phyloP scores from a whole-genome alignment of 352 stramenopile species.

The Phytophthora fragariae region DNA sequence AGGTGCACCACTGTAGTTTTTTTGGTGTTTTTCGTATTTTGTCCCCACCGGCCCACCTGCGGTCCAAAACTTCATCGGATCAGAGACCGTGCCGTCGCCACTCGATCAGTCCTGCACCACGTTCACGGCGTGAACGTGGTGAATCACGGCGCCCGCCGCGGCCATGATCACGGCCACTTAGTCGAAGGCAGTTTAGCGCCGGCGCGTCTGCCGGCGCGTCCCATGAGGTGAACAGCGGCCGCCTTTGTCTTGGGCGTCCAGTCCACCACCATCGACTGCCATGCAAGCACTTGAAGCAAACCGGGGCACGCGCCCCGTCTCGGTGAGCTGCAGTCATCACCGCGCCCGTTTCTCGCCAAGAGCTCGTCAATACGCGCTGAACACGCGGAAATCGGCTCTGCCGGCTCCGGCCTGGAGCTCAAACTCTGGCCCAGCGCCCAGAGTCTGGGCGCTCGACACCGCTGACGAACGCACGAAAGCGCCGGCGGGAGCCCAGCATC shows the following conservation, averaged over 20 bases:
- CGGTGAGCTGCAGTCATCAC: conserved; percentile 35
- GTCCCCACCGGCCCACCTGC: too few species aligned
- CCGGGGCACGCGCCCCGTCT: conserved; percentile 25
- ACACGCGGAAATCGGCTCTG: conserved; percentile 32
- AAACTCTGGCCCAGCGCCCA: conserved; percentile 1
- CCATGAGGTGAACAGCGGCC: too few species aligned
- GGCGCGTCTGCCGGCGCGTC: conserved; percentile 13
- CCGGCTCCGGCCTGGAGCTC: conserved; percentile 19
- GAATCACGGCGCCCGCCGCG: background rate
- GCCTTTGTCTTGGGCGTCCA: too few species aligned
- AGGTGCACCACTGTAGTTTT: too few species aligned
- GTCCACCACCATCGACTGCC: conserved; percentile 16
- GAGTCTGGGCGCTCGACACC: conserved; percentile 7
- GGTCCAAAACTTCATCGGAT: background rate
- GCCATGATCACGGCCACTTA: conserved; percentile 22
- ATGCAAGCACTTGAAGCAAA: conserved; percentile 35
- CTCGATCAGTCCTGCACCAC: conserved; percentile 33
- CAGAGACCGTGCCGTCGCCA: conserved; percentile 31
- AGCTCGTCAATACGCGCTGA: conserved; percentile 32
- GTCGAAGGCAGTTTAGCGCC: background rate
- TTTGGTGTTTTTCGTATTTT: too few species aligned
- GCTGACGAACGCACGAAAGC: conserved; percentile 27
- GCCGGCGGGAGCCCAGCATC: conserved; percentile 20
- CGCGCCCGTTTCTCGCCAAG: conserved; percentile 17
- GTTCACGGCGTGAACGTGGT: background rate